Base-by-base conservation (phyloP, 148 eudicot species). In the Chenopodium album region DNA sequence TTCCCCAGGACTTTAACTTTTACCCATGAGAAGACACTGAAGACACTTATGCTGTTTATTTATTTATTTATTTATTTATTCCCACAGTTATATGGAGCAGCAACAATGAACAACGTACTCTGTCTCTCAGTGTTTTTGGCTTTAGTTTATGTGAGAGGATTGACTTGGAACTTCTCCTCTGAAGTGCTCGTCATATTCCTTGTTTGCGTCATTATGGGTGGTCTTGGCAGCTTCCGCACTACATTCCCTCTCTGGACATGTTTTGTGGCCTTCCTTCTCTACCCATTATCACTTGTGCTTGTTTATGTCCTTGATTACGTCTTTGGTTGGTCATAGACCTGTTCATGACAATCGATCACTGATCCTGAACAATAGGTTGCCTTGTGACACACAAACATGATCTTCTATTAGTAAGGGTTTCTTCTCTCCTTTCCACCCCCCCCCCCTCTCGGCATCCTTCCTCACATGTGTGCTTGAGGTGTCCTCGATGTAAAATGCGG, bases 91-190 rank as follows among this genome's bases (percentile, higher is more conserved):
- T 94, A 94, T 74, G 98, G 98, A 78, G 92, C 97, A 1, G 98
- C 84, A 47, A 91, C 98, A 0, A 92, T 95, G 97, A 94, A 92
- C 90, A 94, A 94, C 54, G 78, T 85, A 20, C 92, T 95, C n/a
- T 92, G 97, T 82, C 90, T 95, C 16, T 89, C 99, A 0, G 95
- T 94, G n/a, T 95, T 95, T 88, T 81, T 95, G 76, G 97, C 93
- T 17, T 82, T 95, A 22, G 98, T 94, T 65, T 94, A 92, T 34
- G 80, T 84, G n/a, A 82, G 98, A 76, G 99, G 91, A n/a, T 83
- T 94, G 88, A 82, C 85, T 12, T 95, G 98, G 99, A 89, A 95
- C 80, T 95, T 95, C 89, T 95, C 99, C 28, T 88, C 99, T 0
- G 99, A 95, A 85, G 99, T 95, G 22, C 90, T 95, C 47, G 90